These are phyloP conservation scores for Colletotrichum shisoi DNA, from an alignment of 2,329 filamentous ascomycete genomes.

Conservation along the genomic window DNA sequence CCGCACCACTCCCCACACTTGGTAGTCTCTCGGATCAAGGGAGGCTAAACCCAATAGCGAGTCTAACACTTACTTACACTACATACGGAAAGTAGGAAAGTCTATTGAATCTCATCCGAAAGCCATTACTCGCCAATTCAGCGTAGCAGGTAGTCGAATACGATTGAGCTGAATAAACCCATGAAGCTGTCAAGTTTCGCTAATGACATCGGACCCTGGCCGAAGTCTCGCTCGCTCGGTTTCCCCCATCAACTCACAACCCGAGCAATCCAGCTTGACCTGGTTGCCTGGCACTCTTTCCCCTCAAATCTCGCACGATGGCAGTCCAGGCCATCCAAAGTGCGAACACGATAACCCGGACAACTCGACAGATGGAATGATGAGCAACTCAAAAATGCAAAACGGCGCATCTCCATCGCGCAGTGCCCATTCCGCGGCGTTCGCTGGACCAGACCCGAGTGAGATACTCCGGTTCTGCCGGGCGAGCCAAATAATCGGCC, in stretches of 20 bases:
- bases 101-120: constrained; percentile 11
- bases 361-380: not conserved
- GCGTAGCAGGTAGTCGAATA: not conserved
- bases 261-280: constrained; percentile 2
- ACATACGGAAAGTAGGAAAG: not conserved
- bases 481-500: not conserved
- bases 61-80: not conserved
- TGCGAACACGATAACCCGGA: not conserved
- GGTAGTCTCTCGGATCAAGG: not conserved
- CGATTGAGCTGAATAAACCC: not conserved
- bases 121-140: constrained; percentile 23
- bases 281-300: not conserved
- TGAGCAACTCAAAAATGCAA: not conserved
- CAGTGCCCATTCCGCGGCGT: not conserved
- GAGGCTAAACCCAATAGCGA: not conserved
- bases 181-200: constrained; percentile 35
- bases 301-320: not conserved
- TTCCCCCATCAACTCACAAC: not conserved
- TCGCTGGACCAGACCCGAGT: not conserved
- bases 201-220: constrained; percentile 30
- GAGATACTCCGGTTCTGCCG: not conserved
- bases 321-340: not conserved
- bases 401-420: not conserved
- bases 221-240: not conserved
- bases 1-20: constrained; percentile 8